Evolutionary conservation across 2,329 filamentous ascomycete species (phyloP), one percentile per base, ranked within the genome.

Genomic region (Huntiella bhutanensis): DNA sequence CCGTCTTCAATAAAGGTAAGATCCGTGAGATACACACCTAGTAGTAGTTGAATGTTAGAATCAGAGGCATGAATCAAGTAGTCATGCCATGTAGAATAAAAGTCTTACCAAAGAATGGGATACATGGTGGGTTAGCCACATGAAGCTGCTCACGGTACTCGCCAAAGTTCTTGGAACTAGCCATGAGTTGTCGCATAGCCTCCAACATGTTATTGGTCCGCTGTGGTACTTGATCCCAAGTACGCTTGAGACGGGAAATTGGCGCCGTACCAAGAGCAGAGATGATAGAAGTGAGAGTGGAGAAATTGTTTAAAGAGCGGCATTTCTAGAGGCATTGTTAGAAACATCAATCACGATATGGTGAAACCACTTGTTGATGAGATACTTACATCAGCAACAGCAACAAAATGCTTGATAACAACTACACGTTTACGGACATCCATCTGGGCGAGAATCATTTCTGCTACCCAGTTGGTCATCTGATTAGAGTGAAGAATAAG

Each of bases 1-100:
- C 91, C 91, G 57, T 98, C 88, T 62, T 98, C 91, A 53, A 98
- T 98, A 58, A 98, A 98, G 1, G 88, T 96, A 49, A 98, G 69
- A 65, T 98, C 91, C 49, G 91, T 98, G 51, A 98, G 68, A 60
- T 96, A 98, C 47, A 96, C 88, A 62, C 86, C 85, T 91, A 52
- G 10, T 33, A 43, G n/a, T 33, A 22, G 16, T 37, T 19, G 12
- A 10, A 40, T 19, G 28, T 32, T 40, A 17, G n/a, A 17, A 22
- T 28, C 19, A 11, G 8, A 19, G 3, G n/a, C 34, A 17, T 10
- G 45, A 33, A 44, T 16, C 35, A 33, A n/a, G 16, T 37, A 16
- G 4, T n/a, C 22, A 6, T 15, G 12, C 7, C 13, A 28, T 19
- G 22, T 13, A 36, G 3, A 4, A 15, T 33, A 13, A 41, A 34